Percentiles rank a stretch among this genome's conserved stretches.
phyloP scores from a whole-genome alignment of 1,139 yeast genomes.

The Suhomyces ambrosiae region DNA sequence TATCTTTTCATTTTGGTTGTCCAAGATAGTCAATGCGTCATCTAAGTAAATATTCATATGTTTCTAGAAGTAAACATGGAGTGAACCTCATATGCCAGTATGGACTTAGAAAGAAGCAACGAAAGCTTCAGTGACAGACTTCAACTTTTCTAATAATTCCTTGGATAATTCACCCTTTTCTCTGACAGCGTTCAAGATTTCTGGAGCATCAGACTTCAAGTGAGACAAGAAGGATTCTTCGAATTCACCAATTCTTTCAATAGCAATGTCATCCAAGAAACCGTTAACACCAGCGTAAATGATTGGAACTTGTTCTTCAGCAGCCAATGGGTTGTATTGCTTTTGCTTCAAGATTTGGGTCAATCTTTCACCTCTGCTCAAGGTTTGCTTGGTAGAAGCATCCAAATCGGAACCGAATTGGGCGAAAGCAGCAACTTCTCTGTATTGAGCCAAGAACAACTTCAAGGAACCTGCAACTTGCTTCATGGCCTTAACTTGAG shows the following conservation, averaged over 20 bases:
- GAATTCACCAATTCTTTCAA: conserved; percentile 86
- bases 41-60: conserved; percentile 13
- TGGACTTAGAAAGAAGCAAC: conserved; percentile 71
- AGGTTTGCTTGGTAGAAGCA: conserved; percentile 99
- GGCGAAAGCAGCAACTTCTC: conserved; percentile 99
- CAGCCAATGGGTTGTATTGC: conserved; percentile 95
- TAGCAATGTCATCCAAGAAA: conserved; percentile 86
- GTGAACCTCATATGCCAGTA: conserved; percentile 14
- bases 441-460: conserved; percentile 99
- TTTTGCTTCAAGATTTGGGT: conserved; percentile 98
- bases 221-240: conserved; percentile 90
- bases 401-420: conserved; percentile 99
- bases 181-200: conserved; percentile 80
- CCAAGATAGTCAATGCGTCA: conserved; percentile 11
- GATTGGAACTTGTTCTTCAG: conserved; percentile 98
- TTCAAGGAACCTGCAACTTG: conserved; percentile 99
- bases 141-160: conserved; percentile 85
- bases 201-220: conserved; percentile 88
- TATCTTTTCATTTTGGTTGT: conserved; percentile 16
- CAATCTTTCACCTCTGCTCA: conserved; percentile 99
- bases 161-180: conserved; percentile 88
- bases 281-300: conserved; percentile 99
- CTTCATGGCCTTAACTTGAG: conserved; percentile 99
- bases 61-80: conserved; percentile 13
- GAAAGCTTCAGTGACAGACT: conserved; percentile 88